phyloP scores from a whole-genome alignment of 371 early-diverging fungal species.

The Paraphysoderma sedebokerense region DNA sequence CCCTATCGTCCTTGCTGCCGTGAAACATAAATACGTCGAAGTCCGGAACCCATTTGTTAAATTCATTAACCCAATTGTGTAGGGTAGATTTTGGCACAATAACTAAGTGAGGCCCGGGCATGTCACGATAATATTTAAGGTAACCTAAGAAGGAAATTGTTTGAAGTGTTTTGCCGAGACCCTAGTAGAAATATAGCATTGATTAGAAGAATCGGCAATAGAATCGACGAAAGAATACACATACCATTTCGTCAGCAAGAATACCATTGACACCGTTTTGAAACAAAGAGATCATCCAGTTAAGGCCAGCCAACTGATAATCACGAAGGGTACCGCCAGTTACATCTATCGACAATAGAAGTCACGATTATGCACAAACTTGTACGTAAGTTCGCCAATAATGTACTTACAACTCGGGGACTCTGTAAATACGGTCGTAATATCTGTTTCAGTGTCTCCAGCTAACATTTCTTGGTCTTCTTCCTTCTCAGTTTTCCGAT shows the following conservation, averaged over 20 bases:
- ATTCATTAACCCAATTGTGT: slow-evolving; percentile 94
- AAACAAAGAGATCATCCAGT: slow-evolving; percentile 96
- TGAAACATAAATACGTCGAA: slow-evolving; percentile 82
- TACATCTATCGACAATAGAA: slow-evolving; percentile 35
- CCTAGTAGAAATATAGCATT: slow-evolving; percentile 25
- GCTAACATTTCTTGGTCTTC: slow-evolving; percentile 82
- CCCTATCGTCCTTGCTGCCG: slow-evolving; percentile 77
- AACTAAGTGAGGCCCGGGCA: slow-evolving; percentile 74
- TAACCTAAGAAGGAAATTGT: slow-evolving; percentile 92
- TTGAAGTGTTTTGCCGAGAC: slow-evolving; percentile 98
- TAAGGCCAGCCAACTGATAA: slow-evolving; percentile 96
- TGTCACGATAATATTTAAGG: slow-evolving; percentile 59
- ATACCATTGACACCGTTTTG: slow-evolving; percentile 98
- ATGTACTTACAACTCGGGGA: slow-evolving; percentile 56
- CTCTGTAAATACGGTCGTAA: slow-evolving; percentile 54
- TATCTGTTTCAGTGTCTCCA: slow-evolving; percentile 25
- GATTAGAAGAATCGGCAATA: not conserved
- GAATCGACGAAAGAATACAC: not conserved
- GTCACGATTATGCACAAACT: not conserved
- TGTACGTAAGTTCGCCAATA: not conserved
- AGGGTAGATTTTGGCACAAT: slow-evolving; percentile 97
- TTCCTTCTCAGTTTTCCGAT: slow-evolving; percentile 88
- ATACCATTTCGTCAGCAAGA: slow-evolving; percentile 97
- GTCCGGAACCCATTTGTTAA: slow-evolving; percentile 84
- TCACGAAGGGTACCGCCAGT: slow-evolving; percentile 78